phyloP scores from a whole-genome alignment of 371 early-diverging fungal species.

The Mortierella sp. region DNA sequence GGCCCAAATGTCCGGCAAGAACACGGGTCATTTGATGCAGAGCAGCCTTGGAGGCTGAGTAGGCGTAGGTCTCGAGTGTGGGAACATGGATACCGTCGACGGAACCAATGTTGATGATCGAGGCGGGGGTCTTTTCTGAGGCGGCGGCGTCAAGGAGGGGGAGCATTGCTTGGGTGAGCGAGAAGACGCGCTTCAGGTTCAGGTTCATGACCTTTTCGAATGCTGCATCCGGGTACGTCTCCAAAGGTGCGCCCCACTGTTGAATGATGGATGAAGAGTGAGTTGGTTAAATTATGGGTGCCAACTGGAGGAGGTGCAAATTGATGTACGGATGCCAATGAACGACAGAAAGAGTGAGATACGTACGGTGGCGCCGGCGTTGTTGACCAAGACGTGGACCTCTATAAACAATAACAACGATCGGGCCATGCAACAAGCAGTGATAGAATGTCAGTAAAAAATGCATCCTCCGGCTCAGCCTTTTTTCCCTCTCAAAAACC shows the following conservation, averaged over 20 bases:
- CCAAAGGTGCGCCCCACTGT: constrained; percentile 74
- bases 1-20: constrained; percentile 76
- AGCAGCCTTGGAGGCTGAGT: constrained; percentile 85
- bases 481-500: background rate
- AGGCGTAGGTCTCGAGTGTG: constrained; percentile 77
- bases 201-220: constrained; percentile 89
- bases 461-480: background rate
- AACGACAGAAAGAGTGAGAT: background rate
- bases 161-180: constrained; percentile 83
- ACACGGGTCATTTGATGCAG: constrained; percentile 82
- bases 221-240: constrained; percentile 76
- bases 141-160: constrained; percentile 83
- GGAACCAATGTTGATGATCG: constrained; percentile 89
- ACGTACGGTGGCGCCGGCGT: constrained; percentile 83
- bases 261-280: background rate
- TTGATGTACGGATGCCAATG: background rate
- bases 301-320: background rate
- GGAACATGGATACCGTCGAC: constrained; percentile 80
- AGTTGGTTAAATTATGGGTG: background rate
- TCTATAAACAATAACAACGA: constrained; percentile 56
- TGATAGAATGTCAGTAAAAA: background rate
- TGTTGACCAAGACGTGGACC: constrained; percentile 89
- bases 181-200: constrained; percentile 89
- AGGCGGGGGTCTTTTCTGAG: constrained; percentile 65
- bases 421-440: background rate